Evolutionary conservation across 2,329 filamentous ascomycete species (phyloP), one percentile per base, ranked within the genome.

Genomic region (Diaporthe eres): DNA sequence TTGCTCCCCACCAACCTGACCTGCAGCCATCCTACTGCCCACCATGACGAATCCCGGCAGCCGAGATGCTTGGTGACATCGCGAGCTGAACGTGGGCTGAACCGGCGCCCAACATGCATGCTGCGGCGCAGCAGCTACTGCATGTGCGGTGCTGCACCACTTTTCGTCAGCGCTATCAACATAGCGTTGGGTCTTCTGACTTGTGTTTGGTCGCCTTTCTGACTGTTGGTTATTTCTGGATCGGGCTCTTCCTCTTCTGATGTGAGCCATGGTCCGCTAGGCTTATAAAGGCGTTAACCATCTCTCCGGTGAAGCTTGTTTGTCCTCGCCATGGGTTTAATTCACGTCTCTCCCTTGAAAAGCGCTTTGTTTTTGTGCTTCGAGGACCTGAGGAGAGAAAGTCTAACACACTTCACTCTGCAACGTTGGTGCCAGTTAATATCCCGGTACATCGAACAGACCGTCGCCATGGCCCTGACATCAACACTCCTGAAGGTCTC

Each of bases 401-500:
- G 9, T 25, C 49, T 1, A 19, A 34, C 15, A 15, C 13, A 9
- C 6, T 28, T 57, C 25, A 1, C 17, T 44, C 19, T 47, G 28
- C 49, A 8, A 13, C 37, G 22, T 22, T 13, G 3, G 19, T 10
- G 17, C 19, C 25, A 44, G 28, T 25, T 12, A 55, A 19, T 19
- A 42, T 34, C 19, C 28, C 22, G 57, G 10, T 34, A 42, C 25
- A 73, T 10, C 37, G 10, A 28, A 58, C 4, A 47, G 44, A 2
- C 31, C 34, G 25, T 25, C 55, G 49, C 70, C 19, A 79, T 80
- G 78, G 13, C 76, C 7, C 42, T 71, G 31, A 72, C 75, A 4
- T 74, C 76, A 2, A 22, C 78, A 17, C 73, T 77, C 9, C 77
- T 83, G 55, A 77, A 75, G 25, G 68, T 80, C 57, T 77, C 79